These are phyloP conservation scores for Sugiyamaella boreocaroliniensis DNA, from an alignment of 805 yeast species.

Conservation along the genomic window DNA sequence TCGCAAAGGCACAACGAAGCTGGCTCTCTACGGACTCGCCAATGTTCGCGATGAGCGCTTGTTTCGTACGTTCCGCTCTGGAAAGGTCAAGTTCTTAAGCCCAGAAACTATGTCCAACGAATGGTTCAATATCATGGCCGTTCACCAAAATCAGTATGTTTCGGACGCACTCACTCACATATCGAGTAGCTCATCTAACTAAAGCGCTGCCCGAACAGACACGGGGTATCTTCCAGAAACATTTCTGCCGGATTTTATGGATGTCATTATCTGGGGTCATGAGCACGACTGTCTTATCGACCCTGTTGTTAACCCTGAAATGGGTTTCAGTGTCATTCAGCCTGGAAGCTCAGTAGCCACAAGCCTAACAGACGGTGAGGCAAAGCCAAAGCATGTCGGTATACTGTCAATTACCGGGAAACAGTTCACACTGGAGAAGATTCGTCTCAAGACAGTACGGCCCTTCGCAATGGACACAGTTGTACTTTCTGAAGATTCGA, in stretches of 20 bases:
- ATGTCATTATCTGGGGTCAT: conserved; percentile 93
- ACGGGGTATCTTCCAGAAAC: conserved; percentile 81
- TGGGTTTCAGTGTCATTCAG: conserved; percentile 72
- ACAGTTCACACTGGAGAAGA: conserved; percentile 50
- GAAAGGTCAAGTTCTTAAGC: conserved; percentile 67
- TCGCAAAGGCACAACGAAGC: conserved; percentile 71
- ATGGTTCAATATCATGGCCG: conserved; percentile 81
- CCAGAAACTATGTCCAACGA: conserved; percentile 53
- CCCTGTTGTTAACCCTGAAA: conserved; percentile 46
- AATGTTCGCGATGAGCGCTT: conserved; percentile 86
- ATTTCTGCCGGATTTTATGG: conserved; percentile 73
- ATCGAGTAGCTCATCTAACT: not conserved
- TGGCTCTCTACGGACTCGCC: conserved; percentile 85
- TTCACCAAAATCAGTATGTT: conserved; percentile 73
- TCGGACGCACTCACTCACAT: not conserved
- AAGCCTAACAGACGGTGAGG: conserved; percentile 78
- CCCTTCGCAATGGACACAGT: conserved; percentile 76
- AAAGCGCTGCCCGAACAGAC: conserved; percentile 60
- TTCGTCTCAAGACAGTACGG: conserved; percentile 63
- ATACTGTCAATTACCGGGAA: conserved; percentile 58
- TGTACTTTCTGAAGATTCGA: conserved; percentile 43
- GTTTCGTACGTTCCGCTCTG: conserved; percentile 72
- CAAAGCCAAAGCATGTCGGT: conserved; percentile 66
- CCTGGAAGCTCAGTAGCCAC: conserved; percentile 96
- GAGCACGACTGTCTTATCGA: conserved; percentile 89